Evolutionary conservation across 495 filamentous ascomycete species (phyloP).

Genomic region (Xylaria cubensis): DNA sequence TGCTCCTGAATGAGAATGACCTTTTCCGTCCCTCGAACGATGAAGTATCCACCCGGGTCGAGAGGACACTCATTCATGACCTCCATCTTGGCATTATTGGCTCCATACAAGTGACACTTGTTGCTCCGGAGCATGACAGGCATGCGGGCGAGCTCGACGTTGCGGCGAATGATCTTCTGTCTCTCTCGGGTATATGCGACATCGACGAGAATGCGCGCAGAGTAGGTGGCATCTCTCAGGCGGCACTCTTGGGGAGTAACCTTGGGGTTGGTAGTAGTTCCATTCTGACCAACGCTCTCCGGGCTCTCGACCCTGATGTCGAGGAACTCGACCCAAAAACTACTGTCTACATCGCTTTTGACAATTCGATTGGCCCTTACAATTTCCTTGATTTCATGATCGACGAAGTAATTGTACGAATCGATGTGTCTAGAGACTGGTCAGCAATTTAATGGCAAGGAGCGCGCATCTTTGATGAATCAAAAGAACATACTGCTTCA

Average conservation of each 20-base stretch:
- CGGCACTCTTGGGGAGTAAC: slow-evolving; percentile 94
- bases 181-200: slow-evolving; percentile 82
- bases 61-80: slow-evolving; percentile 90
- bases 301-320: slow-evolving; percentile 86
- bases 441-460: slow-evolving; percentile 27
- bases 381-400: slow-evolving; percentile 94
- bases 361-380: slow-evolving; percentile 85
- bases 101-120: slow-evolving; percentile 83
- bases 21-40: slow-evolving; percentile 86
- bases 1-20: slow-evolving; percentile 98
- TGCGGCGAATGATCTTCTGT: slow-evolving; percentile 68
- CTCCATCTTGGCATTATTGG: slow-evolving; percentile 83
- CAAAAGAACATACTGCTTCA: slow-evolving; percentile 70
- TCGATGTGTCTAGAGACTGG: slow-evolving; percentile 75
- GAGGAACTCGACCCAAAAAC: slow-evolving; percentile 87
- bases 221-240: slow-evolving; percentile 92
- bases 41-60: slow-evolving; percentile 97
- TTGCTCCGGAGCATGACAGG: slow-evolving; percentile 97
- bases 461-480: background rate
- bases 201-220: slow-evolving; percentile 89
- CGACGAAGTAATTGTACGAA: slow-evolving; percentile 96
- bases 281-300: slow-evolving; percentile 73
- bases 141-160: slow-evolving; percentile 84
- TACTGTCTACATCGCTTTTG: slow-evolving; percentile 84
- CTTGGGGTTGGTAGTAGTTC: slow-evolving; percentile 63